A percentile compares a stretch with the other conserved stretches of the same genome.
Evolutionary conservation across 75 land plant species (phyloP).

Genomic region (Gnetum montanum): DNA sequence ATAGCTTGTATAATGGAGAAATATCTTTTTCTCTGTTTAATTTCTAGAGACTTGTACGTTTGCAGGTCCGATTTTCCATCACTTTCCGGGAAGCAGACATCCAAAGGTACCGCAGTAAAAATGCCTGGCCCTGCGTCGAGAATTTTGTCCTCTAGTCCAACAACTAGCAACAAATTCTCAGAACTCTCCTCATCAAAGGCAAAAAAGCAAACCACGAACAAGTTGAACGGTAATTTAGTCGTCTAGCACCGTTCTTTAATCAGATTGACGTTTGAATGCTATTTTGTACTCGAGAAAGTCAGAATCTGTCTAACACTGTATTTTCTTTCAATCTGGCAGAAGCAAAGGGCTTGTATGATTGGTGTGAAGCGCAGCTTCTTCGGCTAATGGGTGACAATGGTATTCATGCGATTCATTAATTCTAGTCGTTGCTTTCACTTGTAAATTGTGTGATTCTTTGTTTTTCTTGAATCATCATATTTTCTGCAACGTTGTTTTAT

Average conservation of each 20-base stretch:
- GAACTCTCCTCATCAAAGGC: slow-evolving; percentile 37
- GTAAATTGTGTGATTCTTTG: not conserved
- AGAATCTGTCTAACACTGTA: no score
- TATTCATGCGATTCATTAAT: slow-evolving; percentile 11
- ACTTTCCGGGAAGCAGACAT: slow-evolving; percentile 26
- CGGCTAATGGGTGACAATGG: slow-evolving; percentile 65
- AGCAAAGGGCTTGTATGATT: slow-evolving; percentile 71
- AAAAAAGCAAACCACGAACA: slow-evolving; percentile 24
- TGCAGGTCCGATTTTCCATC: slow-evolving; percentile 43
- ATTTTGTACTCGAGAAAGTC: not conserved
- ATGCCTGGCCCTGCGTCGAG: slow-evolving; percentile 14
- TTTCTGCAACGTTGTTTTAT: not conserved
- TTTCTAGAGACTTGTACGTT: no score
- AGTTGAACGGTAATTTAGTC: slow-evolving; percentile 17
- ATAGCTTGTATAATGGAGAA: no score
- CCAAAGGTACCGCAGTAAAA: slow-evolving; percentile 22
- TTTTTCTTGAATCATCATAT: not conserved
- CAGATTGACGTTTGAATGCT: no score
- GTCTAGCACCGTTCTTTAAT: no score
- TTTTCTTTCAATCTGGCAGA: slow-evolving; percentile 40
- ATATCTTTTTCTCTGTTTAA: not conserved
- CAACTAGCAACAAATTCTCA: slow-evolving; percentile 7
- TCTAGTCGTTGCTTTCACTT: not conserved
- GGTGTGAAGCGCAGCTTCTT: slow-evolving; percentile 58
- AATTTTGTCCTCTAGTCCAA: slow-evolving; percentile 13